Conservation (phyloP, 306 rosid species). For the Malus sylvestris region DNA sequence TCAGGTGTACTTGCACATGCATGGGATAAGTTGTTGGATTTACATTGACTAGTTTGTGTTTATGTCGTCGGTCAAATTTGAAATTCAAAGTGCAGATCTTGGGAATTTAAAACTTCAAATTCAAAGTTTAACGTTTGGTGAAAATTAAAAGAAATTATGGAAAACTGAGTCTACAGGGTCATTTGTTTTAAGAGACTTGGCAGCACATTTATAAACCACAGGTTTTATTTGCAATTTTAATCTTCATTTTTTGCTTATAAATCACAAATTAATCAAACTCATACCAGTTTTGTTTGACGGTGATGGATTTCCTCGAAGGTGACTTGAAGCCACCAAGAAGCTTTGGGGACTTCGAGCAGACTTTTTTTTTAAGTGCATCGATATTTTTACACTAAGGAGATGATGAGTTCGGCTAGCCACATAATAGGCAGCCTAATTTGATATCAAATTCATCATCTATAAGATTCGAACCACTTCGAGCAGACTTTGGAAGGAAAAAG, state of each 20-base stretch:
- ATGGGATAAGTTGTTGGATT: neutral
- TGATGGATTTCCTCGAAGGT: neutral
- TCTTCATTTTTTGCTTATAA: neutral
- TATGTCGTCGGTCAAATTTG: neutral
- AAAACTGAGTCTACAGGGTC: neutral
- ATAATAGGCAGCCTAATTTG: too few relatives aligned
- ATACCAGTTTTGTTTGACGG: neutral
- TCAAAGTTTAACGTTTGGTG: neutral
- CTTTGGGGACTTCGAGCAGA: neutral
- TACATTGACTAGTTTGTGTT: neutral
- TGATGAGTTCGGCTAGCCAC: too few relatives aligned
- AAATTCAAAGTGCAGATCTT: neutral
- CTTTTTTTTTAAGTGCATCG: neutral
- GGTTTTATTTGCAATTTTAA: too few relatives aligned
- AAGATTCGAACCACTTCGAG: too few relatives aligned
- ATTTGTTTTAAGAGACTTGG: neutral
- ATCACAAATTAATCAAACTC: neutral
- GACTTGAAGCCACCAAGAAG: slow-evolving; percentile 1
- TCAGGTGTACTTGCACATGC: neutral
- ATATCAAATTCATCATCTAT: too few relatives aligned
- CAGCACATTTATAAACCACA: neutral
- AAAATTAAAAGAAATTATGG: neutral
- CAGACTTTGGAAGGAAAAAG: neutral
- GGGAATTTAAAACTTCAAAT: neutral
- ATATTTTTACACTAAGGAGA: too few relatives aligned